Percentiles rank a stretch among this genome's conserved stretches.
Conservation (phyloP, 768 basidiomycete species). For the Strobilomyces confusus region DNA sequence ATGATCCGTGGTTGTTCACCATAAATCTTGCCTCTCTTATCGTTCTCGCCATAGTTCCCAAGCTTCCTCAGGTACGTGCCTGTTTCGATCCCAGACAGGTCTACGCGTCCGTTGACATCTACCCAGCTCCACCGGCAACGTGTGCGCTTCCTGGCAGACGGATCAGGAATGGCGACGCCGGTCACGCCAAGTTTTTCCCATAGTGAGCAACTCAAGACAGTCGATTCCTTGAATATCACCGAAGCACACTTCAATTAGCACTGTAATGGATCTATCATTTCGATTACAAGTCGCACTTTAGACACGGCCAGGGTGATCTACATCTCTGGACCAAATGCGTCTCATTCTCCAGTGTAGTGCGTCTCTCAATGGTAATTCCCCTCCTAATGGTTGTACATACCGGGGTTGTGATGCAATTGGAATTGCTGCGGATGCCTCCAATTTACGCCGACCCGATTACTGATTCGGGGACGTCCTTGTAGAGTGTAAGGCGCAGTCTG, state of each 20-base stretch:
- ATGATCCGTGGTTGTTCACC: slow-evolving; percentile 90
- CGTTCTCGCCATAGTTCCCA: slow-evolving; percentile 81
- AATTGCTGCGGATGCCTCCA: slow-evolving; percentile 7
- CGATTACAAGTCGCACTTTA: slow-evolving; percentile 13
- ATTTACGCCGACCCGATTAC: slow-evolving; percentile 8
- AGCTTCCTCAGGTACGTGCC: slow-evolving; percentile 80
- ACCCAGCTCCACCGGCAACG: slow-evolving; percentile 76
- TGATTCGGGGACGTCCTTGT: slow-evolving; percentile 15
- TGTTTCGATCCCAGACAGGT: neutral
- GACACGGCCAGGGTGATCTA: slow-evolving; percentile 13
- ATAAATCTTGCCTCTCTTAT: slow-evolving; percentile 82
- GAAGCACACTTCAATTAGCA: slow-evolving; percentile 43
- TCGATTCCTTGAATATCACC: slow-evolving; percentile 38
- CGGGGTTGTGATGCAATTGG: slow-evolving; percentile 25
- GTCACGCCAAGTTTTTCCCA: slow-evolving; percentile 53
- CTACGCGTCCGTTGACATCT: slow-evolving; percentile 14
- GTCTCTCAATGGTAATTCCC: slow-evolving; percentile 26
- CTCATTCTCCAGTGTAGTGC: slow-evolving; percentile 15
- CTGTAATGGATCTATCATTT: slow-evolving; percentile 13
- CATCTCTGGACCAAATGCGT: slow-evolving; percentile 9
- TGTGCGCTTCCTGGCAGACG: slow-evolving; percentile 68
- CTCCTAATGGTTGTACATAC: slow-evolving; percentile 34
- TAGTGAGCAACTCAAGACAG: slow-evolving; percentile 37
- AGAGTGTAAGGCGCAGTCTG: slow-evolving; percentile 29
- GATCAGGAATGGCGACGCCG: slow-evolving; percentile 66